Conservation (phyloP, 306 rosid genomes). For the Fragaria nilgerrensis region DNA sequence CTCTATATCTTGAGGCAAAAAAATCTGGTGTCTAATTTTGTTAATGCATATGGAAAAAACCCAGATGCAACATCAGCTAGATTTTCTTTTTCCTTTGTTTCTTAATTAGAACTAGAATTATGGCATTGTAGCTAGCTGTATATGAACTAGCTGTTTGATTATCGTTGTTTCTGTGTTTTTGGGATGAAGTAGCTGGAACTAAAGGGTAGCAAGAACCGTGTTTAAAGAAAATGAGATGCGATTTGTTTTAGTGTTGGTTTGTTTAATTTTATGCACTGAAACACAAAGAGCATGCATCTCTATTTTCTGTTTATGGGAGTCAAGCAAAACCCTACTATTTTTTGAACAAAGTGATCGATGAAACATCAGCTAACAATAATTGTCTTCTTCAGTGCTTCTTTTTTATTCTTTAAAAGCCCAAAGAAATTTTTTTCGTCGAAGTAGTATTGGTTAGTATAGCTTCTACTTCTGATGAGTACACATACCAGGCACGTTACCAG, state of each 20-base stretch:
- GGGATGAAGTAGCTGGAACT: not conserved
- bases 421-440: not conserved
- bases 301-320: constrained; percentile 46
- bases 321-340: constrained; percentile 38
- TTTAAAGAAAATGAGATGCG: constrained; percentile 1
- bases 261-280: constrained; percentile 55
- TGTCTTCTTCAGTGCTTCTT: not conserved
- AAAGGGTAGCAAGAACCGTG: not conserved
- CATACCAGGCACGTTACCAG: not conserved
- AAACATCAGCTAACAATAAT: not conserved
- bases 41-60: not conserved
- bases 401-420: not conserved
- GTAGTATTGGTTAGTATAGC: not conserved
- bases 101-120: not conserved
- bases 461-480: not conserved
- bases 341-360: constrained; percentile 36
- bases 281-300: constrained; percentile 47
- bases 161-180: not conserved
- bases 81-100: not conserved
- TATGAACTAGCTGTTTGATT: not conserved
- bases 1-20: constrained; percentile 26
- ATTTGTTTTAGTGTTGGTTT: constrained; percentile 47
- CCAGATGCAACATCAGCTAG: not conserved
- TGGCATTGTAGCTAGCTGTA: not conserved
- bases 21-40: not conserved